phyloP scores from a whole-genome alignment of 1,139 yeast genomes.

The Sugiyamaella pinicola region DNA sequence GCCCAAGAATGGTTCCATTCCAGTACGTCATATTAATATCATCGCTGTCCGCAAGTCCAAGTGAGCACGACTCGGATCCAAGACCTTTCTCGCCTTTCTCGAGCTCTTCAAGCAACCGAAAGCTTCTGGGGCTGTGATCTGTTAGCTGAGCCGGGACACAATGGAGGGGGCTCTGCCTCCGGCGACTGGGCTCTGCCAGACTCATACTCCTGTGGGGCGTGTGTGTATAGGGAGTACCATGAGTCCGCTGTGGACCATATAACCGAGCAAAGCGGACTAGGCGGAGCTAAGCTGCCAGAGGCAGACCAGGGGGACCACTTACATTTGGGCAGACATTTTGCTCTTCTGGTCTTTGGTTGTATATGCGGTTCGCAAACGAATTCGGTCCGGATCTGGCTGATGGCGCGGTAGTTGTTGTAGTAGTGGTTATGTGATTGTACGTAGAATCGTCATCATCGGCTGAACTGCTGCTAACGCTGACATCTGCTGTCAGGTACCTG shows the following conservation, averaged over 20 bases:
- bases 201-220: background rate
- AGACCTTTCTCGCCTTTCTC: constrained; percentile 98
- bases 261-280: no score
- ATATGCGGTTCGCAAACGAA: background rate
- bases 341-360: background rate
- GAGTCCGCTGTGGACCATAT: no score
- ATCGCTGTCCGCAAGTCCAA: constrained; percentile 84
- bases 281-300: background rate
- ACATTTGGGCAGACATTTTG: constrained; percentile 49
- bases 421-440: background rate
- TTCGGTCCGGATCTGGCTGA: background rate
- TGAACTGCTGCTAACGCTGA: no score
- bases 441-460: no score
- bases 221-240: background rate
- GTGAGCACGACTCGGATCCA: constrained; percentile 95
- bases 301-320: constrained; percentile 33
- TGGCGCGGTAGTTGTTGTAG: background rate
- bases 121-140: constrained; percentile 75
- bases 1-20: constrained; percentile 97
- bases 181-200: constrained; percentile 1
- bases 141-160: background rate
- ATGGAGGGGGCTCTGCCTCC: background rate
- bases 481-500: no score
- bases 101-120: constrained; percentile 88
- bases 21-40: constrained; percentile 91